These are phyloP conservation scores for Leptographium wingfieldii DNA, from an alignment of 2,329 filamentous ascomycete species.

Conservation along the genomic window DNA sequence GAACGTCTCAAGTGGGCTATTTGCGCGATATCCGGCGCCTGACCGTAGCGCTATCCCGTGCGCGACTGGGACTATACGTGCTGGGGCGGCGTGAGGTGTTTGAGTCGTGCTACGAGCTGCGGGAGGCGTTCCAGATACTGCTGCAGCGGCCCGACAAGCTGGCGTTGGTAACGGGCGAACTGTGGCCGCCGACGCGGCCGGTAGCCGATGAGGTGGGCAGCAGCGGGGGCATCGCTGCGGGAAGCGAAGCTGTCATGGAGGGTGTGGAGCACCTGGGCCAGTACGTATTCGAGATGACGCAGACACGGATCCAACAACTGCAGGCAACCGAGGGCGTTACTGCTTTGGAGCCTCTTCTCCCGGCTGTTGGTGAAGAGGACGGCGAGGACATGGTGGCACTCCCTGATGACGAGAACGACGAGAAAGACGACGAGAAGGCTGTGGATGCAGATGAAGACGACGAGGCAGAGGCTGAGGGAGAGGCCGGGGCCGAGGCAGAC, in stretches of 20 bases:
- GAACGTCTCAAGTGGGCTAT: constrained; percentile 82
- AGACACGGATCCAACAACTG: constrained; percentile 41
- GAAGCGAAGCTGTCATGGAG: constrained; percentile 63
- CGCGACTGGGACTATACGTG: constrained; percentile 82
- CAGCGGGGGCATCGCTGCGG: constrained; percentile 47
- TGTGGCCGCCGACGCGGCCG: constrained; percentile 58
- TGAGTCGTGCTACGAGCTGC: constrained; percentile 76
- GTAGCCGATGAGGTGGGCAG: constrained; percentile 33
- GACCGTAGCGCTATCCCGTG: constrained; percentile 87
- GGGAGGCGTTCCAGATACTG: constrained; percentile 71
- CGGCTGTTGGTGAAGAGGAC: neutral
- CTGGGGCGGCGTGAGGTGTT: constrained; percentile 82
- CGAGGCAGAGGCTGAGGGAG: neutral
- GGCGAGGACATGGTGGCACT: neutral
- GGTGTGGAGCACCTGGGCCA: constrained; percentile 87
- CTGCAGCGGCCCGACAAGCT: constrained; percentile 71
- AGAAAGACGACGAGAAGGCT: neutral
- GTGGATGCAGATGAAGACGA: neutral
- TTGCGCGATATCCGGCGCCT: constrained; percentile 85
- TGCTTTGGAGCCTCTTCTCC: neutral
- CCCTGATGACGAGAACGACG: neutral
- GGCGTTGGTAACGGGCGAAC: constrained; percentile 68
- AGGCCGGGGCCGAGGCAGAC: neutral
- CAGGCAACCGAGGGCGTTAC: constrained; percentile 19
- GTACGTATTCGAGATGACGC: constrained; percentile 95